Percentiles rank a stretch among this genome's conserved stretches.
These are phyloP conservation scores for Penicillium ucsense DNA, from an alignment of 495 filamentous ascomycete species.

Conservation along the genomic window DNA sequence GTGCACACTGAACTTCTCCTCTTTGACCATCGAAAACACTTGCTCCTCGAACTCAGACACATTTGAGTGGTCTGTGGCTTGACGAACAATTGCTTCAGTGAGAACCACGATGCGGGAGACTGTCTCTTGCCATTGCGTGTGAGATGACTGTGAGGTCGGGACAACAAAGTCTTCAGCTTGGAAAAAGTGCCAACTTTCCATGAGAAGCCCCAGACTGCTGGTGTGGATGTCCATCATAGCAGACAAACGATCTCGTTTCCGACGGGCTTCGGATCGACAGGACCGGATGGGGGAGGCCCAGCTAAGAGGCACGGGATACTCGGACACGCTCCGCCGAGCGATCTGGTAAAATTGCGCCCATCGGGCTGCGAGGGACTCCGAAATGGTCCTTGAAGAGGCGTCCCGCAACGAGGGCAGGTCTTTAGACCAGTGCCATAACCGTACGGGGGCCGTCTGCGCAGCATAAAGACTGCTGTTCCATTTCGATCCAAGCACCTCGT, in stretches of 20 bases:
- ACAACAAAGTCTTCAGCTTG: slow-evolving; percentile 30
- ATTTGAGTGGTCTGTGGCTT: slow-evolving; percentile 32
- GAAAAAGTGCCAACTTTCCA: slow-evolving; percentile 70
- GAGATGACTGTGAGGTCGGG: slow-evolving; percentile 17
- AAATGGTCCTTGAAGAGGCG: slow-evolving; percentile 13
- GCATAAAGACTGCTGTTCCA: slow-evolving; percentile 65
- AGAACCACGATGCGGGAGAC: slow-evolving; percentile 63
- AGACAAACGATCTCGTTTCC: slow-evolving; percentile 57
- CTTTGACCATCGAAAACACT: slow-evolving; percentile 53
- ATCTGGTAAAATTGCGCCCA: slow-evolving; percentile 75
- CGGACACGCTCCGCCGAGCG: slow-evolving; percentile 58
- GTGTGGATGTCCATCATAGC: slow-evolving; percentile 66
- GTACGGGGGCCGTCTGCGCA: slow-evolving; percentile 68
- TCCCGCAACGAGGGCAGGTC: slow-evolving; percentile 52
- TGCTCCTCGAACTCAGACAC: slow-evolving; percentile 63
- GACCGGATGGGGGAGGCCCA: slow-evolving; percentile 62
- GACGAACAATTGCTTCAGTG: slow-evolving; percentile 67
- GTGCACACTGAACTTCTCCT: slow-evolving; percentile 42
- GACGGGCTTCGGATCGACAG: slow-evolving; percentile 56
- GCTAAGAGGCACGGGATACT: slow-evolving; percentile 44
- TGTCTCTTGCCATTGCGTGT: slow-evolving; percentile 59
- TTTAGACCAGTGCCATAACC: slow-evolving; percentile 55
- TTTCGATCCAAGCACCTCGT: slow-evolving; percentile 65
- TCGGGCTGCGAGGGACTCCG: slow-evolving; percentile 13
- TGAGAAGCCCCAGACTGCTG: slow-evolving; percentile 75